Evolutionary conservation across 495 filamentous ascomycete genomes (phyloP).

Genomic region (Cenococcum geophilum): DNA sequence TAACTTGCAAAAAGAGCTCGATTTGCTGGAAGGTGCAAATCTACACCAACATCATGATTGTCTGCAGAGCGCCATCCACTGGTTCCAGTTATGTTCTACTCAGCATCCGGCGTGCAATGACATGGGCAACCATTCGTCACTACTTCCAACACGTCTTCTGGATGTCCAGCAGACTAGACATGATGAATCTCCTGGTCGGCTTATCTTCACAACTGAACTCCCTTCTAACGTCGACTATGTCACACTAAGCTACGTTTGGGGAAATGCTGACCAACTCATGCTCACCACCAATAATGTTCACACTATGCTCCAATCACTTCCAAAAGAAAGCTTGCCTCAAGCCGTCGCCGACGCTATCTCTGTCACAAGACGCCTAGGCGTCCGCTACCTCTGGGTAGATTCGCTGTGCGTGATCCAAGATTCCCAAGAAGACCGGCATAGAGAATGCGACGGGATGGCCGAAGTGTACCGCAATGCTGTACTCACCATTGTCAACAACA

Average conservation of each 20-base stretch:
- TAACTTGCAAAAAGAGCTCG: constrained; percentile 2
- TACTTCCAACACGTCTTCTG: constrained; percentile 24
- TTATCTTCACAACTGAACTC: constrained; percentile 17
- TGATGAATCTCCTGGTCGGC: constrained; percentile 3
- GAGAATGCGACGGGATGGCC: constrained; percentile 22
- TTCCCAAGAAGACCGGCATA: constrained; percentile 17
- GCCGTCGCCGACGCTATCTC: constrained; percentile 20
- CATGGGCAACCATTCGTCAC: neutral
- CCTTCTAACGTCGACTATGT: constrained; percentile 10
- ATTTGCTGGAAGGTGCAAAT: neutral
- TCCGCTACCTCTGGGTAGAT: constrained; percentile 29
- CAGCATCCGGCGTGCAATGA: constrained; percentile 15
- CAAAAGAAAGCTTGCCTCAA: constrained; percentile 5
- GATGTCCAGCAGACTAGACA: constrained; percentile 10
- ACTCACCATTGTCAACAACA: constrained; percentile 19
- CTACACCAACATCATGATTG: neutral
- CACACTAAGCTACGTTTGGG: constrained; percentile 21
- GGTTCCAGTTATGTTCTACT: constrained; percentile 23
- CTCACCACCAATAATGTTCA: constrained; percentile 4
- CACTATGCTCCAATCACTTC: constrained; percentile 5
- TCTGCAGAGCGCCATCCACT: constrained; percentile 7
- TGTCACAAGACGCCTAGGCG: constrained; percentile 13
- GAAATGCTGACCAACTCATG: neutral
- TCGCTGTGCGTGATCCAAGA: constrained; percentile 28
- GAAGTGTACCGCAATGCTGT: constrained; percentile 25